Evolutionary conservation across 495 filamentous ascomycete species (phyloP), one percentile per base, ranked within the genome.

Genomic region (Penicillium steckii): DNA sequence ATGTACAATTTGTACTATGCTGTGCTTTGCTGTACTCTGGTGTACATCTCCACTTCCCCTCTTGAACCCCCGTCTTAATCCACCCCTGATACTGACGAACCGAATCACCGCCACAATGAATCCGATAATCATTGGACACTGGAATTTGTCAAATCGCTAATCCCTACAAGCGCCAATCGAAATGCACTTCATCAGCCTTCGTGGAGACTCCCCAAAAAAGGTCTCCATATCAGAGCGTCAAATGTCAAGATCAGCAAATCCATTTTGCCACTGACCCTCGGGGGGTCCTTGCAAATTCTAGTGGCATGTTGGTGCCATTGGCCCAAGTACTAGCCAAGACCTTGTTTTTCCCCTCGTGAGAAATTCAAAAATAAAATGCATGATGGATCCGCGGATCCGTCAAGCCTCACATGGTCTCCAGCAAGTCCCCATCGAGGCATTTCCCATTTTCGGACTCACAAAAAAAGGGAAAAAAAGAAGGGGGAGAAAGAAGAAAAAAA

Each of bases 31-130:
- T 46, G 22, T 44, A 21, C 5, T 26, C 51, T 17, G 19, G 17
- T 47, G 32, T 6, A 42, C 17, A 21, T 46, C 44, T 46, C 33
- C 47, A 48, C 44, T 56, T 32, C 25, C 32, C 26, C 41, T 15
- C 37, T 43, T 51, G 26, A 5, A 22, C 42, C 47, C 44, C 50
- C 47, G 52, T 48, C 40, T 24, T 42, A 38, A 50, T 46, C 51
- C 46, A 56, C 53, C 41, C 60, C 46, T 57, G 53, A 54, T 33
- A 27, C 54, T 61, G 61, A 52, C 54, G 55, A 64, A 46, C 25
- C 27, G 24, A 41, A 44, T 49, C 42, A 46, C 35, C 47, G 38
- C 42, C 42, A 45, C n/a, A 19, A 15, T 23, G 25, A 5, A 35
- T 46, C 44, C 37, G 8, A n/a, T 7, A 41, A 21, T 27, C 10